A percentile compares a stretch with the other conserved stretches of the same genome.
Evolutionary conservation across 106 monocot genomes (phyloP).

Genomic region (Alisma plantagoaquatica): DNA sequence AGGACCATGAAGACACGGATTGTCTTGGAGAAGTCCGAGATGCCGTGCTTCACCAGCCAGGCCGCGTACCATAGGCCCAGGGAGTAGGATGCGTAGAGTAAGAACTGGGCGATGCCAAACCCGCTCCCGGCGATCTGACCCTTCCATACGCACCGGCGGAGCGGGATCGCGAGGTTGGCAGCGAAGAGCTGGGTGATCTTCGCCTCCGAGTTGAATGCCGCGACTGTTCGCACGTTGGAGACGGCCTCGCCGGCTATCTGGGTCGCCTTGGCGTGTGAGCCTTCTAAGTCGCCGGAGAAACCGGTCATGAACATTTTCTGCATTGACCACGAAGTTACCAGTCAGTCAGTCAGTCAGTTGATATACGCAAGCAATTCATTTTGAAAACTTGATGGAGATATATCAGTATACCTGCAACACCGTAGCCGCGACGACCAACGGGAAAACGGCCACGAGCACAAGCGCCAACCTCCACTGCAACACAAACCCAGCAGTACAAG

Average conservation of each 20-base stretch:
- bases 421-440: constrained; percentile 81
- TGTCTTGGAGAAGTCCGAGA: constrained; percentile 95
- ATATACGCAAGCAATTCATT: no score
- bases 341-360: no score
- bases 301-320: constrained; percentile 99
- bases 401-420: constrained; percentile 87
- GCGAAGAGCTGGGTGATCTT: constrained; percentile 65
- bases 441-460: constrained; percentile 82
- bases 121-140: constrained; percentile 95
- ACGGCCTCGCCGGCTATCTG: constrained; percentile 96
- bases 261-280: constrained; percentile 68
- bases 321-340: constrained; percentile 2
- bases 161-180: constrained; percentile 45
- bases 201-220: constrained; percentile 88
- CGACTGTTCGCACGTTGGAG: constrained; percentile 80
- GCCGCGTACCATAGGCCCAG: constrained; percentile 93
- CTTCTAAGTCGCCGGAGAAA: constrained; percentile 88
- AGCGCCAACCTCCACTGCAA: constrained; percentile 91
- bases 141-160: constrained; percentile 98
- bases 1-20: constrained; percentile 99
- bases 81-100: constrained; percentile 87
- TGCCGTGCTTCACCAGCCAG: constrained; percentile 82
- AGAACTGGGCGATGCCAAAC: constrained; percentile 82
- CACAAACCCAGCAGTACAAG: constrained; percentile 88
- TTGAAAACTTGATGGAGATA: no score